phyloP scores from a whole-genome alignment of 2,329 filamentous ascomycete genomes.

The Venturia asperata region DNA sequence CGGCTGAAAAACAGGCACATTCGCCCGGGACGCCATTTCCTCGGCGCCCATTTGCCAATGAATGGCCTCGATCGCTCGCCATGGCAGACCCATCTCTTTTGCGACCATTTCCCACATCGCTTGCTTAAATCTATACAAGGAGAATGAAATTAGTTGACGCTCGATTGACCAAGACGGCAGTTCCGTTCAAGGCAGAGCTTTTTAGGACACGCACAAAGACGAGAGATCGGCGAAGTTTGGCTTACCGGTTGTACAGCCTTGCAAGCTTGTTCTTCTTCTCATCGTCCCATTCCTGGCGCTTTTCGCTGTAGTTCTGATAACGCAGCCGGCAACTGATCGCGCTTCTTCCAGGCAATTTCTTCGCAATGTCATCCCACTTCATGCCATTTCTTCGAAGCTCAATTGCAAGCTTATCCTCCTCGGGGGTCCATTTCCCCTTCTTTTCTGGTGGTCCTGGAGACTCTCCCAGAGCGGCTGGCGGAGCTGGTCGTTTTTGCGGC shows the following conservation, averaged over 20 bases:
- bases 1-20: constrained; percentile 38
- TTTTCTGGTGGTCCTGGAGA: constrained; percentile 63
- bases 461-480: constrained; percentile 28
- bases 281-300: constrained; percentile 91
- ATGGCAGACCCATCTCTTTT: constrained; percentile 89
- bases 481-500: constrained; percentile 37
- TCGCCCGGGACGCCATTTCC: constrained; percentile 89
- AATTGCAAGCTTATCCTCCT: constrained; percentile 91
- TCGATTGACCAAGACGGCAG: constrained; percentile 2
- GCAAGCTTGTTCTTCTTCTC: constrained; percentile 97
- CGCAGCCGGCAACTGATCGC: constrained; percentile 90
- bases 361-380: constrained; percentile 99
- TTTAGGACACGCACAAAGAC: constrained; percentile 13
- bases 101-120: constrained; percentile 98
- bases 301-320: constrained; percentile 95
- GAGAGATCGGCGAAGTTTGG: constrained; percentile 20
- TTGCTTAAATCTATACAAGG: constrained; percentile 71
- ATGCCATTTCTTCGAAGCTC: constrained; percentile 82
- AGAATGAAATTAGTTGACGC: constrained; percentile 24
- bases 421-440: constrained; percentile 92
- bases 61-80: constrained; percentile 94
- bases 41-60: constrained; percentile 93
- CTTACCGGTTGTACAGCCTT: constrained; percentile 86
- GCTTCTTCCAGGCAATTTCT: constrained; percentile 79
- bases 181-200: too few relatives aligned